These are phyloP conservation scores for Sinapis alba DNA, from an alignment of 441 rosid genomes.

Conservation along the genomic window DNA sequence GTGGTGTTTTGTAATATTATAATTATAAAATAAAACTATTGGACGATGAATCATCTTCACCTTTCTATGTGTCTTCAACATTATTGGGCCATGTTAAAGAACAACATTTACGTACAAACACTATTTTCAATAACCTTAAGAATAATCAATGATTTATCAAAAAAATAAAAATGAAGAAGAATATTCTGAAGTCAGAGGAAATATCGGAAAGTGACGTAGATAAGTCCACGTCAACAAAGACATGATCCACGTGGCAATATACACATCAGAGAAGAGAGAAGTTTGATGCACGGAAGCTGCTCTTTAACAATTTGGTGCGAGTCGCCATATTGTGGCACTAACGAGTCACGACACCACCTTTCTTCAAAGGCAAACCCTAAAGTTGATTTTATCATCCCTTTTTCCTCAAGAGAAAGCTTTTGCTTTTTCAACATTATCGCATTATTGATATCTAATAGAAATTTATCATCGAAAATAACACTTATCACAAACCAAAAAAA, in stretches of 20 bases:
- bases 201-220: neutral
- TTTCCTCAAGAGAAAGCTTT: neutral
- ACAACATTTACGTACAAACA: neutral
- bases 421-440: conserved; percentile 24
- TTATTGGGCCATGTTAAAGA: neutral
- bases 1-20: neutral
- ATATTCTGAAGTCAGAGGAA: neutral
- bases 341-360: conserved; percentile 17
- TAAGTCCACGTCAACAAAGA: conserved; percentile 10
- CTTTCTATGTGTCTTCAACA: conserved; percentile 5
- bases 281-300: conserved; percentile 24
- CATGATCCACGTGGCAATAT: conserved; percentile 11
- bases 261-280: conserved; percentile 12
- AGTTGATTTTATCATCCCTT: conserved; percentile 30
- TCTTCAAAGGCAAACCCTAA: conserved; percentile 25
- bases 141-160: neutral
- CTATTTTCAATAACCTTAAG: neutral
- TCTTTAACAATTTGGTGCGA: conserved; percentile 19
- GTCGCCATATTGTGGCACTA: conserved; percentile 31
- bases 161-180: neutral
- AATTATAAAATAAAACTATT: neutral
- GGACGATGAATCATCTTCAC: conserved; percentile 13
- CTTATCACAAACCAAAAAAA: neutral
- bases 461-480: neutral
- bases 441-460: neutral